Percentiles rank a stretch among this genome's conserved stretches.
Conservation (phyloP, 1,284 basidiomycete genomes). For the Meira nashicola region DNA sequence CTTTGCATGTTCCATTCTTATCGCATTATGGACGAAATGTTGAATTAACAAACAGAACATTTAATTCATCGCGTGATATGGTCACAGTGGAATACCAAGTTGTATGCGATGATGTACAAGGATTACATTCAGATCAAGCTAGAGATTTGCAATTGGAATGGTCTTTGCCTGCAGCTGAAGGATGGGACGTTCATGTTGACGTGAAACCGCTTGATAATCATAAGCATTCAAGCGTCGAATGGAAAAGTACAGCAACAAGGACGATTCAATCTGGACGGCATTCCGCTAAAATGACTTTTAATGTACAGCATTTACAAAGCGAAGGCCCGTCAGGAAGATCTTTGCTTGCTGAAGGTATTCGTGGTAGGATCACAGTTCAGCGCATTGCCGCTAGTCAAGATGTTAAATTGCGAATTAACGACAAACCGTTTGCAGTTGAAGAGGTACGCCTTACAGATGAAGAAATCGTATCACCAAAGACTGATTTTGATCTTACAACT, state of each 20-base stretch:
- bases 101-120: conserved; percentile 60
- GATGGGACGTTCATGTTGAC: conserved; percentile 80
- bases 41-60: conserved; percentile 69
- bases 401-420: conserved; percentile 25
- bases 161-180: conserved; percentile 66
- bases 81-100: conserved; percentile 81
- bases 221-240: conserved; percentile 16
- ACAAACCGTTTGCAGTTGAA: conserved; percentile 19
- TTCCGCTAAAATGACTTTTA: conserved; percentile 7
- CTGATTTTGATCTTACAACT: conserved; percentile 4
- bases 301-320: background rate
- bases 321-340: background rate
- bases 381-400: conserved; percentile 35
- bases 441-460: conserved; percentile 11
- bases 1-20: conserved; percentile 69
- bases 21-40: conserved; percentile 76
- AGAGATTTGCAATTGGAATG: background rate
- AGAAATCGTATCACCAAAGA: conserved; percentile 17
- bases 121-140: conserved; percentile 52
- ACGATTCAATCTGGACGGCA: conserved; percentile 11
- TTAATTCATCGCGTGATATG: conserved; percentile 74
- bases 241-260: conserved; percentile 21
- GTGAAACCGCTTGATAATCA: conserved; percentile 58
- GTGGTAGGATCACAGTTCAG: conserved; percentile 29
- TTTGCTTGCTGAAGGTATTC: conserved; percentile 25